phyloP scores from a whole-genome alignment of 805 yeast genomes.

The Ogataea trehalophila region DNA sequence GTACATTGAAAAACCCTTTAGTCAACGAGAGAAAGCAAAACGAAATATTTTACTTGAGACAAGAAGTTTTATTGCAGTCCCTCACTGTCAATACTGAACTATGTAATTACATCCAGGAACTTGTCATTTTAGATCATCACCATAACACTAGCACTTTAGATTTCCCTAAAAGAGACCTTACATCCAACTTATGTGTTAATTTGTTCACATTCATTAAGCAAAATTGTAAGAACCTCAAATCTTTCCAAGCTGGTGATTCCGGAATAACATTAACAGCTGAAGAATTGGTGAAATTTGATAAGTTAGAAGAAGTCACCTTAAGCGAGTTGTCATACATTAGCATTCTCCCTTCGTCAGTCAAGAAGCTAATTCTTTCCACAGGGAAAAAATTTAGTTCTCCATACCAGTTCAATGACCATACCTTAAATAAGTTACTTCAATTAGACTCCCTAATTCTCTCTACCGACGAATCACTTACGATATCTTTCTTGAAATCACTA shows the following conservation, averaged over 20 bases:
- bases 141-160: conserved; percentile 18
- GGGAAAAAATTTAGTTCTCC: conserved; percentile 5
- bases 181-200: conserved; percentile 14
- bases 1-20: conserved; percentile 31
- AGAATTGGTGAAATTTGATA: conserved; percentile 3
- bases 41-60: conserved; percentile 32
- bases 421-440: conserved; percentile 1
- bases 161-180: neutral
- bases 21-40: conserved; percentile 34
- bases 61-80: conserved; percentile 37
- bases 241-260: conserved; percentile 10
- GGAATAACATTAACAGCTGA: conserved; percentile 1
- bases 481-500: conserved; percentile 31
- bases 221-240: conserved; percentile 8
- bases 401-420: neutral
- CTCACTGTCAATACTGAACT: conserved; percentile 33
- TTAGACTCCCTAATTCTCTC: conserved; percentile 10
- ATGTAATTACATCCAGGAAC: conserved; percentile 28
- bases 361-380: conserved; percentile 13
- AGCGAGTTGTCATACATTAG: conserved; percentile 16
- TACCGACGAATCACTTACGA: conserved; percentile 22
- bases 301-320: conserved; percentile 11
- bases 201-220: conserved; percentile 20
- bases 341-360: conserved; percentile 16
- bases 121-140: conserved; percentile 28